A percentile compares a stretch with the other conserved stretches of the same genome.
Evolutionary conservation across 169 alveolate species (phyloP).

Genomic region (Ichthyophthirius multifiliis): DNA sequence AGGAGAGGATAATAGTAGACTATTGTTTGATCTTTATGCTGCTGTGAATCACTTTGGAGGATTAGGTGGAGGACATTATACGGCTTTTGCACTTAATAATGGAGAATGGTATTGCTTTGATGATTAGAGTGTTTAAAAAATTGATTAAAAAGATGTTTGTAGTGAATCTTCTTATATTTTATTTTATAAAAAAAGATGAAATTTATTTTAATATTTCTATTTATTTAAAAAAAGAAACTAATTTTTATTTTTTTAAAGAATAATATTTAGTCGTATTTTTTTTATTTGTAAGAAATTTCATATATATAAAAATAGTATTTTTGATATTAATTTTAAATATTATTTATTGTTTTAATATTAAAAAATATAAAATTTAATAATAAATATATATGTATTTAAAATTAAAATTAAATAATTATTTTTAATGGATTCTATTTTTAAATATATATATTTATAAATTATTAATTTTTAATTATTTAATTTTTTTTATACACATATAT

Average conservation of each 20-base stretch:
- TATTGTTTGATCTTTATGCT: slow-evolving; percentile 75
- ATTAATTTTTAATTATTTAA: background rate
- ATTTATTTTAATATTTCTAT: background rate
- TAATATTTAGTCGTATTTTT: background rate
- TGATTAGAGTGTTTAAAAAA: slow-evolving; percentile 42
- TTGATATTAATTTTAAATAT: background rate
- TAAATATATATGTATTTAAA: background rate
- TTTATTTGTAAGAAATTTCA: background rate
- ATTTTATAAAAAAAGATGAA: slow-evolving; percentile 51
- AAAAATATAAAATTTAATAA: background rate
- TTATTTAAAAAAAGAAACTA: background rate
- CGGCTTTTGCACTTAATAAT: slow-evolving; percentile 75
- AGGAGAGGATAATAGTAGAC: slow-evolving; percentile 1
- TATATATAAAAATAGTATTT: too few relatives aligned
- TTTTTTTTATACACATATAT: too few relatives aligned
- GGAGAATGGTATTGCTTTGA: slow-evolving; percentile 76
- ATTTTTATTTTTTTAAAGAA: background rate
- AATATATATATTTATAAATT: background rate
- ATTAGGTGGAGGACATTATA: slow-evolving; percentile 80
- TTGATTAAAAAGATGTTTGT: background rate
- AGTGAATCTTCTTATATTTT: slow-evolving; percentile 55
- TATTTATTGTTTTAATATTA: background rate
- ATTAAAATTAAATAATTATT: too few relatives aligned
- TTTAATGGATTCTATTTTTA: background rate
- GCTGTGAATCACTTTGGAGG: slow-evolving; percentile 82